These are phyloP conservation scores for Pseudevernia furfuracea DNA, from an alignment of 495 filamentous ascomycete species.

Conservation along the genomic window DNA sequence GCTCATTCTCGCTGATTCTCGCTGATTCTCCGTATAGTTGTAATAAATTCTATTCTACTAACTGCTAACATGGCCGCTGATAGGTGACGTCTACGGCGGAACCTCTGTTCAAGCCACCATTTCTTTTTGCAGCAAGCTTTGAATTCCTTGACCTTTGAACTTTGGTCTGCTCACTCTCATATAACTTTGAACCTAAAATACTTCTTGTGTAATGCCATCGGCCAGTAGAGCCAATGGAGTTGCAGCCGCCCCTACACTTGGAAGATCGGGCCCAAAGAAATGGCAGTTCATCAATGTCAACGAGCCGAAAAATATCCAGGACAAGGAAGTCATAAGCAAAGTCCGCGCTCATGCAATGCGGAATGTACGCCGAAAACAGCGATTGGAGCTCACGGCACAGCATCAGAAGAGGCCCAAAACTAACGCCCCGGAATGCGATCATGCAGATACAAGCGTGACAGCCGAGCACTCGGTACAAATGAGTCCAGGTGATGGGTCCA, in stretches of 20 bases:
- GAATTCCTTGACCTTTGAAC: not conserved
- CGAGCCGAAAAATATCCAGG: not conserved
- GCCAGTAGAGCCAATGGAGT: not conserved
- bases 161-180: too few species aligned
- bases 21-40: too few species aligned
- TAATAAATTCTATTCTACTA: too few species aligned
- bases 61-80: not conserved
- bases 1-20: too few species aligned
- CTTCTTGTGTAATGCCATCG: not conserved
- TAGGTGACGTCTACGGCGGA: not conserved
- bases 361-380: conserved; percentile 4
- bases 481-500: not conserved
- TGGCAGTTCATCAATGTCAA: conserved; percentile 3
- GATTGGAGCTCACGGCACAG: not conserved
- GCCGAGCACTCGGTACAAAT: not conserved
- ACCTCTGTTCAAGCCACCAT: not conserved
- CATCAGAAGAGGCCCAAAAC: not conserved
- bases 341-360: conserved; percentile 11
- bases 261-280: not conserved
- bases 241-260: not conserved
- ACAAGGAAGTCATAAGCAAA: not conserved
- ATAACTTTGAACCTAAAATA: not conserved
- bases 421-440: not conserved
- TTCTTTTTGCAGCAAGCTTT: not conserved
- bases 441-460: not conserved